Evolutionary conservation across 345 rosid species (phyloP), one percentile per base, ranked within the genome.

Genomic region (Heritiera fomes): DNA sequence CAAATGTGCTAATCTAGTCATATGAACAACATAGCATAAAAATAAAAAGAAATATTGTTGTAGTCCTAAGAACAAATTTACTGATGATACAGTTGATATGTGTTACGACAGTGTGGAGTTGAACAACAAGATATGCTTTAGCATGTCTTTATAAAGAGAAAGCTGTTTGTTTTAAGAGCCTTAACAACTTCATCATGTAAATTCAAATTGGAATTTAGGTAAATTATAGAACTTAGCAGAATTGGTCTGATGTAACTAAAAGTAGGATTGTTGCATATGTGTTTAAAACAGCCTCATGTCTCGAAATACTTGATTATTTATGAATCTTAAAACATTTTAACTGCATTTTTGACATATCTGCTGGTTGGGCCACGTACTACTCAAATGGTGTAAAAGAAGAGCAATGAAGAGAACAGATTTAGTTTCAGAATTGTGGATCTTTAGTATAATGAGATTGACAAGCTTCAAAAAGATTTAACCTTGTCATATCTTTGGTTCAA

Each of bases 1-100:
- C 78, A 20, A 79, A 50, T 61, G 46, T 66, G 56, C 81, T 76
- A 68, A 55, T 23, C 28, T 23, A 23, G 28, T 23, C 28, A 23
- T 23, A 55, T 55, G 23, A 18, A 59, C 11, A 59, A 59, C 12
- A 58, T 46, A 46, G 8, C 2, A 46, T 20, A 20, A 59, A 59
- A 60, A 46, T 20, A 20, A 59, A 59, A 60, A 1, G n/a, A 7
- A 15, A 17, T 6, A 1, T 55, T 55, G 6, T 60, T 9, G 34
- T 60, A 2, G 28, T 28, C 15, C 11, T 4, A 28, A 4, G 38
- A 60, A 11, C 65, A 61, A 61, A 61, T 7, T 56, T 18, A 8
- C 28, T 56, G 61, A 60, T 60, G 63, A 4, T 28, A 60, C 5
- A 9, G 15, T 23, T 28, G 15, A 61, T 28, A 10, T 61, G 40